Evolutionary conservation across 1,284 basidiomycete genomes (phyloP).

Genomic region (Hemileia vastatrix): DNA sequence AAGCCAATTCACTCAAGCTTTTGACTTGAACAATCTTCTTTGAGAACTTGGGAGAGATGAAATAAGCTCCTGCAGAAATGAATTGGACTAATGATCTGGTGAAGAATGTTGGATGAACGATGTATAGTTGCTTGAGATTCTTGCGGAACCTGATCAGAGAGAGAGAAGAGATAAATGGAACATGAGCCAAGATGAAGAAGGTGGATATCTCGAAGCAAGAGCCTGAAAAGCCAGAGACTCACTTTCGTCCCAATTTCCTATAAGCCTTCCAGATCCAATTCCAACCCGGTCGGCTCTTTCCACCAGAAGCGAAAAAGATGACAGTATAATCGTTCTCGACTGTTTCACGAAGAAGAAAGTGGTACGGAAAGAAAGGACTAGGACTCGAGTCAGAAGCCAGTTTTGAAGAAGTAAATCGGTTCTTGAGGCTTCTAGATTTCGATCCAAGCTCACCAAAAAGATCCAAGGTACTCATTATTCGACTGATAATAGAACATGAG

Average conservation of each 20-base stretch:
- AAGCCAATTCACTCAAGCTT: conserved; percentile 64
- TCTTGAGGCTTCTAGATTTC: too few species aligned
- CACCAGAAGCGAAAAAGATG: conserved; percentile 73
- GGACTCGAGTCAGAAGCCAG: conserved; percentile 3
- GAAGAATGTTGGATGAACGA: conserved; percentile 76
- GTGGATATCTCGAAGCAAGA: too few species aligned
- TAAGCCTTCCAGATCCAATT: conserved; percentile 85
- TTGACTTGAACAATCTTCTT: conserved; percentile 65
- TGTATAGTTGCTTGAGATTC: conserved; percentile 72
- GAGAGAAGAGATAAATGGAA: not conserved
- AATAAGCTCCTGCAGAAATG: conserved; percentile 69
- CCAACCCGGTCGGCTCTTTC: conserved; percentile 64
- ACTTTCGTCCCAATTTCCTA: conserved; percentile 62
- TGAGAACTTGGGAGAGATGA: conserved; percentile 81
- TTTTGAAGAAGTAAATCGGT: conserved; percentile 16
- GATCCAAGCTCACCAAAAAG: too few species aligned
- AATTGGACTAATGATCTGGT: conserved; percentile 58
- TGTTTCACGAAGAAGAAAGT: conserved; percentile 45
- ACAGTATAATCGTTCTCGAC: conserved; percentile 71
- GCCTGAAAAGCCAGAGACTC: too few species aligned
- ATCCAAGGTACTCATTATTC: too few species aligned
- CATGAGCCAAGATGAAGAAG: conserved; percentile 17
- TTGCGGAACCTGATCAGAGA: conserved; percentile 55
- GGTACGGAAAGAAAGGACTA: conserved; percentile 62
- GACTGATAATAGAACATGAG: too few species aligned